Conservation (phyloP, 2,329 filamentous ascomycete species). For the Curvularia sp. region DNA sequence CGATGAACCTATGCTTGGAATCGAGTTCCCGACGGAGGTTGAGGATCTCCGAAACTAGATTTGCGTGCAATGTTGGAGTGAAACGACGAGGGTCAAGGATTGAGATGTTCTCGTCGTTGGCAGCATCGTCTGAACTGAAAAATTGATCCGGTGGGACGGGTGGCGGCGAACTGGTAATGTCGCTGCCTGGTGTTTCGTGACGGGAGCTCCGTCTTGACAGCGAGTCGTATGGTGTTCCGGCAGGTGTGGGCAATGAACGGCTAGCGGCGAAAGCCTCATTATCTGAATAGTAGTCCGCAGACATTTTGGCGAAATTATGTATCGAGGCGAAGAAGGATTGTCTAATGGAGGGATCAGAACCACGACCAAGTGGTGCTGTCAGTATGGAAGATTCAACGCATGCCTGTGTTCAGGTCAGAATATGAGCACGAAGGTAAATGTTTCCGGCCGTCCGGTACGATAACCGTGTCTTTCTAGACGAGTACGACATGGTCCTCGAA, state of each 20-base stretch:
- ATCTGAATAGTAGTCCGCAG: slow-evolving; percentile 58
- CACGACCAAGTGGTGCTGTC: slow-evolving; percentile 42
- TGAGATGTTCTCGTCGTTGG: slow-evolving; percentile 71
- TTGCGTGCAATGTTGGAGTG: slow-evolving; percentile 93
- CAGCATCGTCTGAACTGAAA: slow-evolving; percentile 56
- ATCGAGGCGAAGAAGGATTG: not conserved
- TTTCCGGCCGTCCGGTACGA: not conserved
- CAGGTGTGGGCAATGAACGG: slow-evolving; percentile 71
- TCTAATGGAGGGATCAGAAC: slow-evolving; percentile 23
- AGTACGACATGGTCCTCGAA: not conserved
- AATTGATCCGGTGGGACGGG: slow-evolving; percentile 61
- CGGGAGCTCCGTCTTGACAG: slow-evolving; percentile 70
- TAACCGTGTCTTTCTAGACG: not conserved
- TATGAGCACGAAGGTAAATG: not conserved
- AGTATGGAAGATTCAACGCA: slow-evolving; percentile 33
- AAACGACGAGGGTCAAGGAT: slow-evolving; percentile 90
- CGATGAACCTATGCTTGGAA: slow-evolving; percentile 85
- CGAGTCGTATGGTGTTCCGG: slow-evolving; percentile 72
- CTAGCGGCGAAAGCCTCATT: slow-evolving; percentile 50
- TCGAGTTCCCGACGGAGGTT: slow-evolving; percentile 87
- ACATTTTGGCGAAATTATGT: slow-evolving; percentile 31
- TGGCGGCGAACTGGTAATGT: slow-evolving; percentile 69
- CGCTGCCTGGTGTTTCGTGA: slow-evolving; percentile 65
- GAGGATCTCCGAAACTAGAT: slow-evolving; percentile 91
- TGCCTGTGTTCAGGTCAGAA: slow-evolving; percentile 33